phyloP scores from a whole-genome alignment of 2,329 filamentous ascomycete species.

The Ophiostoma piceae region DNA sequence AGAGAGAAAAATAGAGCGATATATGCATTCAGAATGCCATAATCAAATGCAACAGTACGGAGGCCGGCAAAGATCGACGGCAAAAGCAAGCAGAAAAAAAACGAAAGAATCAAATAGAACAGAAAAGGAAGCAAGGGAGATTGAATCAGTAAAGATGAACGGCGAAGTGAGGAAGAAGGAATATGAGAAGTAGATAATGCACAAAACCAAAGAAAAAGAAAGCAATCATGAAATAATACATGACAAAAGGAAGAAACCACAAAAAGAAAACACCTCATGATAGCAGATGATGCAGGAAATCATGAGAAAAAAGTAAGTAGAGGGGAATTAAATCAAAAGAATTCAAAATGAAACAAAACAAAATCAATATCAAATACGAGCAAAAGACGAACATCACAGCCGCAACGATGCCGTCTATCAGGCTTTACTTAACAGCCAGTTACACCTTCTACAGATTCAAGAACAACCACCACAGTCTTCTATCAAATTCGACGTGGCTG shows the following conservation, averaged over 20 bases:
- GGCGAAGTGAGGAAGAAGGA: background rate
- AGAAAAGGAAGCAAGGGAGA: background rate
- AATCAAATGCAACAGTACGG: background rate
- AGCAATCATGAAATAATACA: too few relatives aligned
- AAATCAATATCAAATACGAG: too few relatives aligned
- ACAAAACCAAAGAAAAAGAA: background rate
- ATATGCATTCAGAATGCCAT: background rate
- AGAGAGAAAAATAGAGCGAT: too few relatives aligned
- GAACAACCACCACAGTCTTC: too few relatives aligned
- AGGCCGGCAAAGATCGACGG: background rate
- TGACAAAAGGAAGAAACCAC: background rate
- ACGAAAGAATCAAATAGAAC: background rate
- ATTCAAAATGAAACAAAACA: too few relatives aligned
- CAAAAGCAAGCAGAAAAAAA: background rate
- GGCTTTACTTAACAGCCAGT: too few relatives aligned
- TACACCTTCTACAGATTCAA: too few relatives aligned
- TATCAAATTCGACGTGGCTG: too few relatives aligned
- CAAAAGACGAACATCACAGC: too few relatives aligned
- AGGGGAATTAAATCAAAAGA: too few relatives aligned
- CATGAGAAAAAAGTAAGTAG: too few relatives aligned
- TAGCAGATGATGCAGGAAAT: conserved; percentile 8
- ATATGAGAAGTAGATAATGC: background rate
- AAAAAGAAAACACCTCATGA: conserved; percentile 5
- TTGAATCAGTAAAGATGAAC: background rate
- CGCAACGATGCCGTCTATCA: too few relatives aligned